Evolutionary conservation across 2,329 filamentous ascomycete species (phyloP).

Genomic region (Emmonsia crescens): DNA sequence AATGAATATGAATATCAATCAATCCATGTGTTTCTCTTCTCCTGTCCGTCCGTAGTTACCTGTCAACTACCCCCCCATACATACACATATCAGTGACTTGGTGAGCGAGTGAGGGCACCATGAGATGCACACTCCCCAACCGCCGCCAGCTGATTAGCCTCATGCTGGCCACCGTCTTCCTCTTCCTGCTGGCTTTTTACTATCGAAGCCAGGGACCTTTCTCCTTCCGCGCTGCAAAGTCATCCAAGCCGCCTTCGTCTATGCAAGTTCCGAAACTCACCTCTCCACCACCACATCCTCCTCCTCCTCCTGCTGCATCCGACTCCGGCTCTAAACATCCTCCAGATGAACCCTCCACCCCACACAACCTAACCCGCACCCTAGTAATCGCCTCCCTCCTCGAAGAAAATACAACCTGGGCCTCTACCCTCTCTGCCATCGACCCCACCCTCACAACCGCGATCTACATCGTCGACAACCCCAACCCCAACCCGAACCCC

Average conservation of each 20-base stretch:
- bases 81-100: neutral
- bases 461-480: neutral
- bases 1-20: too few species aligned
- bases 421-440: slow-evolving; percentile 31
- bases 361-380: slow-evolving; percentile 39
- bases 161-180: neutral
- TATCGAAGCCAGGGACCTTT: neutral
- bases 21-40: too few species aligned
- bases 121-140: neutral
- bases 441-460: slow-evolving; percentile 39
- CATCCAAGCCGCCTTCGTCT: neutral
- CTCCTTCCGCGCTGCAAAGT: neutral
- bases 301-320: neutral
- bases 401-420: slow-evolving; percentile 43
- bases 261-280: neutral
- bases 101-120: neutral
- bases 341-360: neutral
- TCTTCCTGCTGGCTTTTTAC: neutral
- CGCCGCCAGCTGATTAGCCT: neutral
- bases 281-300: neutral
- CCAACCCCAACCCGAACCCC: neutral
- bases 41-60: too few species aligned
- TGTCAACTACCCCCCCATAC: neutral
- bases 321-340: neutral
- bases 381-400: slow-evolving; percentile 45